Evolutionary conservation across 306 rosid genomes (phyloP).

Genomic region (Ormosia semicastrata): DNA sequence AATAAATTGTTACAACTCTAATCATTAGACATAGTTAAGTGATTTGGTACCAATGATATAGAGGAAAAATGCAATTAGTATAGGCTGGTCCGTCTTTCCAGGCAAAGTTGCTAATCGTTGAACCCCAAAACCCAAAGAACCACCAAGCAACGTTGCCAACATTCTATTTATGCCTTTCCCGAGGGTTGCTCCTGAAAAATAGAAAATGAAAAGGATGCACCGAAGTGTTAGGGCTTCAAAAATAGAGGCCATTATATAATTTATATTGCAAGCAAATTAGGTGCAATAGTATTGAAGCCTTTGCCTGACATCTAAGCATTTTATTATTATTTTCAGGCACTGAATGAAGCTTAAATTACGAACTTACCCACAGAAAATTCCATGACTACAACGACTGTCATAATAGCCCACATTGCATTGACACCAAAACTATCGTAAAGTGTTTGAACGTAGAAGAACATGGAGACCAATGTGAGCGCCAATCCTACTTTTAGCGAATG

Average conservation of each 20-base stretch:
- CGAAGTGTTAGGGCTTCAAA: background rate
- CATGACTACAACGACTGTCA: slow-evolving; percentile 61
- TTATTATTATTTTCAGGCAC: background rate
- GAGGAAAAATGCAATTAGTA: slow-evolving; percentile 16
- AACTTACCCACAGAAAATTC: slow-evolving; percentile 60
- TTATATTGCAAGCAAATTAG: no score
- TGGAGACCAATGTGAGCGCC: slow-evolving; percentile 50
- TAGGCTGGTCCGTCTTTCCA: slow-evolving; percentile 33
- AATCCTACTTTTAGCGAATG: slow-evolving; percentile 58
- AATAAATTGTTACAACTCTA: no score
- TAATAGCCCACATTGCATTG: slow-evolving; percentile 58
- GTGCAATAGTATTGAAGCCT: no score
- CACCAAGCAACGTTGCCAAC: slow-evolving; percentile 36
- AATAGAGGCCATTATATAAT: no score
- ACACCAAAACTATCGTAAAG: slow-evolving; percentile 51
- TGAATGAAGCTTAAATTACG: background rate
- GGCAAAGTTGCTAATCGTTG: slow-evolving; percentile 32
- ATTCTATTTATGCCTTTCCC: slow-evolving; percentile 44
- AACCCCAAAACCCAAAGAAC: slow-evolving; percentile 35
- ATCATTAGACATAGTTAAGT: background rate
- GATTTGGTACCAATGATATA: slow-evolving; percentile 1
- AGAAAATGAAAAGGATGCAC: background rate
- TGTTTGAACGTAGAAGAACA: slow-evolving; percentile 49
- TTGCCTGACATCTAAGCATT: no score
- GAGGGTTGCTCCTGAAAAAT: slow-evolving; percentile 39